Base-by-base conservation (phyloP, 2,329 filamentous ascomycete genomes). In the Endoconidiophora polonica region DNA sequence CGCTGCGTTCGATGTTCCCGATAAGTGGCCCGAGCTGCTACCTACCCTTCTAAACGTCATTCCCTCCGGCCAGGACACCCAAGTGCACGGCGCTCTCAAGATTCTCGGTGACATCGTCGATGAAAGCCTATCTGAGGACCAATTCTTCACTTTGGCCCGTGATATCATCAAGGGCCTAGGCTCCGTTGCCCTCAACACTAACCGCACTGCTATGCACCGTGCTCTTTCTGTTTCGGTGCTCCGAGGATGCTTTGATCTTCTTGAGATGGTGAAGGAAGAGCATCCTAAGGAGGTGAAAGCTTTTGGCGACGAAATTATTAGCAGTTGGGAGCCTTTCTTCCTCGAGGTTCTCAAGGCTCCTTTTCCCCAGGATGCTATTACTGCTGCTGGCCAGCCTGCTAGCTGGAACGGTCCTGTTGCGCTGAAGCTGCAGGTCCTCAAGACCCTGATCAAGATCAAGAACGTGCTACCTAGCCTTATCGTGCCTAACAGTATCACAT, bases 231-330 rank as follows among this genome's bases (percentile, higher is more conserved):
- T 96, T 40, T 86, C 83, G 39, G 85, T 95, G 52, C 94, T 96
- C 70, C 77, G 86, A 52, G 79, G 79, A 45, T 94, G 86, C 65
- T 94, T 98, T 63, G 87, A 96, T 62, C 85, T 91, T 51, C 77
- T 98, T 68, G 87, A 96, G 66, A 94, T 95, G 77, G 84, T 96
- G 56, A 83, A 94, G 71, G 88, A 94, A 57, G 86, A 94, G 57
- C 85, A 96, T 65, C 84, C 85, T 59, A 74, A 75, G 52, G 85
- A 85, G 50, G 86, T 96, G 54, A 91, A 86, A 64, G 74, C 73
- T 1, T 98, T 98, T 62, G 87, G 90, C 48, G 86, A 94, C 54
- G 83, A 94, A 60, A 79, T 86, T 0, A 72, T 96, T 45, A 74
- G 72, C 57, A 76, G 77, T 46, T 98, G 91, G 91, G 81, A 85